A percentile compares a stretch with the other conserved stretches of the same genome.
Evolutionary conservation across 2,329 filamentous ascomycete species (phyloP).

Genomic region (Ophiocordyceps camponoti-saundersi): DNA sequence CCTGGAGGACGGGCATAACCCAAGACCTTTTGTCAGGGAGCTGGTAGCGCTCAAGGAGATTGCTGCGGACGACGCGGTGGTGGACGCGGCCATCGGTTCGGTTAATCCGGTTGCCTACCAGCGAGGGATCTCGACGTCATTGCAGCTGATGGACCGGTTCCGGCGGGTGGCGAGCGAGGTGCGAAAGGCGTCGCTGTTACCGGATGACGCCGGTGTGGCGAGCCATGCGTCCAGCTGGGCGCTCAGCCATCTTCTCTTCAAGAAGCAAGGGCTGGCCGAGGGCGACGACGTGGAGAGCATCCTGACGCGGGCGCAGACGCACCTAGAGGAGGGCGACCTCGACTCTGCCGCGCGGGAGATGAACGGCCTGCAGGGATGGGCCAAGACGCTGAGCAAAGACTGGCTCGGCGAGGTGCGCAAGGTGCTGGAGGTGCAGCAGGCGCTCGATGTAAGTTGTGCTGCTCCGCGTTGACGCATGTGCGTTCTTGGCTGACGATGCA

Average conservation of each 20-base stretch:
- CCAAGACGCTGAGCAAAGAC: conserved; percentile 83
- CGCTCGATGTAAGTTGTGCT: conserved; percentile 61
- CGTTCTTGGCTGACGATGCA: background rate
- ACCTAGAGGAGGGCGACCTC: conserved; percentile 82
- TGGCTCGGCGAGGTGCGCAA: conserved; percentile 85
- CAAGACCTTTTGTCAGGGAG: conserved; percentile 78
- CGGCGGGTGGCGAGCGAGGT: conserved; percentile 83
- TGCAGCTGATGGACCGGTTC: conserved; percentile 90
- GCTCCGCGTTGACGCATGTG: background rate
- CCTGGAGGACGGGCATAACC: conserved; percentile 52
- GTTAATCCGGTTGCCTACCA: conserved; percentile 93
- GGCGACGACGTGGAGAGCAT: conserved; percentile 90
- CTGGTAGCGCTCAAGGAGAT: conserved; percentile 91
- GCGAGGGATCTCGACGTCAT: conserved; percentile 65
- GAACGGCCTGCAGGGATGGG: conserved; percentile 86
- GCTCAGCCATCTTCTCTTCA: conserved; percentile 89
- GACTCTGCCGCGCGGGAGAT: conserved; percentile 88
- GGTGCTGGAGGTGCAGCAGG: conserved; percentile 89
- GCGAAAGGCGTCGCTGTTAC: conserved; percentile 80
- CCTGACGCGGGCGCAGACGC: conserved; percentile 71
- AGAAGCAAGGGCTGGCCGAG: conserved; percentile 70
- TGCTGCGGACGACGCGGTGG: conserved; percentile 65
- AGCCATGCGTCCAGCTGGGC: conserved; percentile 83
- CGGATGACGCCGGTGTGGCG: conserved; percentile 85
- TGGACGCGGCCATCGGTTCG: conserved; percentile 87